These are phyloP conservation scores for Kockiozyma suomiensis DNA, from an alignment of 805 yeast species.

Conservation along the genomic window DNA sequence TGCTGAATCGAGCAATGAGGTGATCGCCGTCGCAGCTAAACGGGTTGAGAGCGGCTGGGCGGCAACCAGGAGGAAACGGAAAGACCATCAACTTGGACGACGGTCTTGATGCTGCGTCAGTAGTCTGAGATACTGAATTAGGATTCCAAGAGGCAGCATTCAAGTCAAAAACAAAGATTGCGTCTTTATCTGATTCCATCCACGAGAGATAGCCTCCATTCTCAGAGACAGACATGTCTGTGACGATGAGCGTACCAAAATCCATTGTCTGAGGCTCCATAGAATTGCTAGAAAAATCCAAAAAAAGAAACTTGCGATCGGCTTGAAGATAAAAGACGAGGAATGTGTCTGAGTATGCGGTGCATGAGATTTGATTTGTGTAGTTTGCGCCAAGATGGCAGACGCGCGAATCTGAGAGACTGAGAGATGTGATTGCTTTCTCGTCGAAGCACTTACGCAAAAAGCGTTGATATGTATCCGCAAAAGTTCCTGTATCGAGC, in stretches of 20 bases:
- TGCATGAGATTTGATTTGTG: constrained; percentile 29
- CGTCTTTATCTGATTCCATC: constrained; percentile 32
- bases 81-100: constrained; percentile 6
- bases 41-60: constrained; percentile 28
- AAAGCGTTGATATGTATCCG: constrained; percentile 25
- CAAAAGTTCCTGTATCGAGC: background rate
- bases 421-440: constrained; percentile 23
- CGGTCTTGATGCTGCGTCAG: background rate
- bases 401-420: constrained; percentile 13
- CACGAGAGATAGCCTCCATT: constrained; percentile 22
- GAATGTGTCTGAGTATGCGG: constrained; percentile 26
- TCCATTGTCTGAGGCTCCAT: constrained; percentile 21
- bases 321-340: constrained; percentile 27
- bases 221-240: constrained; percentile 28
- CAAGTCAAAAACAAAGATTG: constrained; percentile 28
- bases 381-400: constrained; percentile 10
- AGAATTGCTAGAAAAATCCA: constrained; percentile 23
- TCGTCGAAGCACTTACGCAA: constrained; percentile 24
- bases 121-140: background rate
- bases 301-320: constrained; percentile 27
- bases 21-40: constrained; percentile 34
- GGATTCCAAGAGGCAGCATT: constrained; percentile 6
- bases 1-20: constrained; percentile 28
- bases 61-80: constrained; percentile 24
- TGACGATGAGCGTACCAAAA: constrained; percentile 25